These are phyloP conservation scores for Alternaria novae-zelandiae DNA, from an alignment of 2,329 filamentous ascomycete species.

Conservation along the genomic window DNA sequence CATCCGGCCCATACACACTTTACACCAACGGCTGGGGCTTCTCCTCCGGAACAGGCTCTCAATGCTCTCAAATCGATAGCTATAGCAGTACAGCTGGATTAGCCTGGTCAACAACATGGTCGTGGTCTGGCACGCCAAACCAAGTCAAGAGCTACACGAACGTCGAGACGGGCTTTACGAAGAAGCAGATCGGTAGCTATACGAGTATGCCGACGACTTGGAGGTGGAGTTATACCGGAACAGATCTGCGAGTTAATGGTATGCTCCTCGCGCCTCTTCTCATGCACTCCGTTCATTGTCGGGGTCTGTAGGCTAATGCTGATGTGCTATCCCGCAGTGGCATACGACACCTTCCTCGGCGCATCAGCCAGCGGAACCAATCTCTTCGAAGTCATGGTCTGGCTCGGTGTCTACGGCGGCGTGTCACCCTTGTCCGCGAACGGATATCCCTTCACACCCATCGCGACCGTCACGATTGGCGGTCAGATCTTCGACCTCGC, in stretches of 20 bases:
- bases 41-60: not conserved
- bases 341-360: not conserved
- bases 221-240: not conserved
- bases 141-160: not conserved
- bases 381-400: not conserved
- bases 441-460: not conserved
- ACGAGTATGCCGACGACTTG: not conserved
- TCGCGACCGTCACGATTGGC: not conserved
- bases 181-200: not conserved
- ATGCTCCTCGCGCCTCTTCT: accelerated
- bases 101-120: not conserved
- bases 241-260: not conserved
- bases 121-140: not conserved
- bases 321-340: not conserved
- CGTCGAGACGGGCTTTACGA: not conserved
- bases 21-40: not conserved
- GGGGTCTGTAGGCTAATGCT: not conserved
- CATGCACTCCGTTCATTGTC: not conserved
- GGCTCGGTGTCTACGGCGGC: not conserved
- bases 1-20: not conserved
- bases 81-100: not conserved
- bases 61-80: not conserved
- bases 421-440: not conserved
- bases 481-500: not conserved
- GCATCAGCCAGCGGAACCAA: not conserved